Base-by-base conservation (phyloP, 169 alveolate genomes). In the Cryptosporidium parvum region DNA sequence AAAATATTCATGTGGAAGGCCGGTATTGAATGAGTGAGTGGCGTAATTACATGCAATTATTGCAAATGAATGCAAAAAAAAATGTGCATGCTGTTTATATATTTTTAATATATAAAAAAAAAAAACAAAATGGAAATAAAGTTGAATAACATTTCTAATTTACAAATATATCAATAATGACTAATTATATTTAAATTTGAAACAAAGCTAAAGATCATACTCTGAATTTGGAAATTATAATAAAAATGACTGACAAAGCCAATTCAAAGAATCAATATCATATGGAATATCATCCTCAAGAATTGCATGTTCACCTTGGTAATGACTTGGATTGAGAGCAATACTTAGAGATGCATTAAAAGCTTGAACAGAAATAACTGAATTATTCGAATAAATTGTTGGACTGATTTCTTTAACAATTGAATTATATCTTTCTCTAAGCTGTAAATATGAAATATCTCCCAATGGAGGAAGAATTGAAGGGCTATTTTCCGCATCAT, bases 221-320 rank as follows among this genome's bases (percentile, higher is more conserved):
- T 56, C 21, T 6, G 37, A 48, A 48, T 3, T 10, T 56, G 10
- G 35, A 56, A 56, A n/a, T 23, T n/a, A 80, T 3, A 65, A 21
- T 45, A 80, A 42, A 67, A 80, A 80, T 4, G 89, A 80, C 42
- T 80, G 89, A 35, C 80, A 80, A 42, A 80, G 75, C 89, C 89
- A 80, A 48, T 61, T 80, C 33, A 80, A 31, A 42, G 89, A 80
- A 62, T 80, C 89, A 44, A 80, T 59, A 26, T 80, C 89, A n/a
- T 29, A 80, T 3, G 75, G 65, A 29, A 65, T 80, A 29, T 80
- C 89, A 18, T 65, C 89, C 16, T 23, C 58, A 21, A 65, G 33
- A 10, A 80, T 80, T 42, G 75, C 58, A 31, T 80, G 62, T 59
- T 59, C 29, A 1, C 89, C 89, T 8, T 26, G 45, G 44, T 44